phyloP scores from a whole-genome alignment of 352 stramenopile genomes.

The Phytophthora sansomeana region DNA sequence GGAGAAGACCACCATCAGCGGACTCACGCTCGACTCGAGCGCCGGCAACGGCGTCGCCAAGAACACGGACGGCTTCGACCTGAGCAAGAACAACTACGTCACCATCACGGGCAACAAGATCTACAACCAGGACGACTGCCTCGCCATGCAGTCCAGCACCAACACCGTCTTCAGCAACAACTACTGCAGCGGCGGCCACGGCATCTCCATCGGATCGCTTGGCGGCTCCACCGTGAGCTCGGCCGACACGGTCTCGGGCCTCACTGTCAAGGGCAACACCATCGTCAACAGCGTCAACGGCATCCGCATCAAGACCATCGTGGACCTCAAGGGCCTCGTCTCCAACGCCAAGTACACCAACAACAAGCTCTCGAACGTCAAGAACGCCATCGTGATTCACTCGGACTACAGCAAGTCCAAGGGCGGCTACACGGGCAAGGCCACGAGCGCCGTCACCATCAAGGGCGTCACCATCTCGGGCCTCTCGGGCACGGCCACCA shows the following conservation, averaged over 20 bases:
- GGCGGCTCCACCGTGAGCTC: slow-evolving; percentile 20
- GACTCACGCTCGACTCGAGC: slow-evolving; percentile 39
- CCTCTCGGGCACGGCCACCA: slow-evolving; percentile 22
- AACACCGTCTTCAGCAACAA: slow-evolving; percentile 27
- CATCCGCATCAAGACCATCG: slow-evolving; percentile 49
- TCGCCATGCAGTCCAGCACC: slow-evolving; percentile 2
- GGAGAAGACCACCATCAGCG: slow-evolving; percentile 21
- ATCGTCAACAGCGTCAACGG: slow-evolving; percentile 32
- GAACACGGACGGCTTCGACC: slow-evolving; percentile 18
- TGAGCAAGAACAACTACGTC: slow-evolving; percentile 9
- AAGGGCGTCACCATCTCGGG: slow-evolving; percentile 12
- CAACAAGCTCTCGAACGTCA: slow-evolving; percentile 28
- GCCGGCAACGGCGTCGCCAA: slow-evolving; percentile 29
- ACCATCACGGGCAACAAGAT: slow-evolving; percentile 10
- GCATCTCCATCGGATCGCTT: slow-evolving; percentile 44
- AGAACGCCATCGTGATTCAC: slow-evolving; percentile 28
- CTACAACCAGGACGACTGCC: slow-evolving; percentile 2
- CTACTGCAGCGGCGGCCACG: slow-evolving; percentile 27
- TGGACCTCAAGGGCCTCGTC: slow-evolving; percentile 36
- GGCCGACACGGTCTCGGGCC: slow-evolving; percentile 29
- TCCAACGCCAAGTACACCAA: slow-evolving; percentile 23
- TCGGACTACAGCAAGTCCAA: slow-evolving; percentile 30
- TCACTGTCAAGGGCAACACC: slow-evolving; percentile 35
- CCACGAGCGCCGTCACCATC: slow-evolving; percentile 12
- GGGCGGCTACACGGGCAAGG: slow-evolving; percentile 20